Conservation (phyloP, 106 monocot species). For the Triglochin maritima region DNA sequence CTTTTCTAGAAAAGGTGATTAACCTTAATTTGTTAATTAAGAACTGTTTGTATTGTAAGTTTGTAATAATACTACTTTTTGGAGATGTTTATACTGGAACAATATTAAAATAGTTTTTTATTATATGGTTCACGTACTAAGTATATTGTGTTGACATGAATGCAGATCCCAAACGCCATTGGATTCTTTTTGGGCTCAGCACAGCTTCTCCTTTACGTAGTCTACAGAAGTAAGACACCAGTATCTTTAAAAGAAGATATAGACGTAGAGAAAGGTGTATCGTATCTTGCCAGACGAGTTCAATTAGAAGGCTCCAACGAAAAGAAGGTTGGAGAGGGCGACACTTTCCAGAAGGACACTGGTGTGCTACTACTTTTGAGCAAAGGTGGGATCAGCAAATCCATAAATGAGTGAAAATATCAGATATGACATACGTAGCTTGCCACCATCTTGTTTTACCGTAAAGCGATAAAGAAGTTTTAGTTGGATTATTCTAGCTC, state of each 20-base stretch:
- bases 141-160: not conserved
- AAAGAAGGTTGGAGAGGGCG: not conserved
- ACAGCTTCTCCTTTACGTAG: slow-evolving; percentile 58
- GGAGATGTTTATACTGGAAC: not conserved
- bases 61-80: not conserved
- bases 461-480: no score
- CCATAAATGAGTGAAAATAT: no score
- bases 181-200: slow-evolving; percentile 41
- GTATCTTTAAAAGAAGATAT: not conserved
- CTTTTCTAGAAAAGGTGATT: no score
- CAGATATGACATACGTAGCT: no score
- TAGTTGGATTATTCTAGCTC: no score
- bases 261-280: not conserved
- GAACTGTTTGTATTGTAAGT: not conserved
- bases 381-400: no score
- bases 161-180: slow-evolving; percentile 62
- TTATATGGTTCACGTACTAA: not conserved
- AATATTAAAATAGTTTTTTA: not conserved
- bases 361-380: no score
- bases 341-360: no score
- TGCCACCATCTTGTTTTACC: no score
- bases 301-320: not conserved
- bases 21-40: no score
- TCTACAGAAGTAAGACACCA: slow-evolving; percentile 21
- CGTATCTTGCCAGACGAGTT: not conserved